Evolutionary conservation across 1,139 yeast species (phyloP), one percentile per base, ranked within the genome.

Genomic region (Hyphopichia burtonii): DNA sequence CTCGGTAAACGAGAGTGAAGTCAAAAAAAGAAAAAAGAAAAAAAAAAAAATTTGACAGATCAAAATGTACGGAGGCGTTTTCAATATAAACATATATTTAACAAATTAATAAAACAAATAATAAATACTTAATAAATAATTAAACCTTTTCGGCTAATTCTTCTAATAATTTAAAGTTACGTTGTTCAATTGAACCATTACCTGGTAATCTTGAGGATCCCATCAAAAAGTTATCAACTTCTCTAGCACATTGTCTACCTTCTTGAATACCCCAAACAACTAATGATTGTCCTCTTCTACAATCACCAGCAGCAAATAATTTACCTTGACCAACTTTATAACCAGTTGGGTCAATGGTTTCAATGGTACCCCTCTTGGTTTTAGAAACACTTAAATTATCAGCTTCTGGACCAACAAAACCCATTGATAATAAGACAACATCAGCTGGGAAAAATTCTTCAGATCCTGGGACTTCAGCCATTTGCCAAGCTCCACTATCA

Each of bases 241-340:
- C 91, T 54, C 96, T 80, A 33, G 99, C 99, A 78, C 96, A 88
- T 68, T 93, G 97, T 73, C 98, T 83, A 54, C 99, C 99, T 71
- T 93, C 99, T 71, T 93, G 98, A 56, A 93, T 93, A 71, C 98
- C 99, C 98, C 99, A 93, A 44, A 93, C 99, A 63, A 93, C 94
- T 64, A 93, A 80, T 3, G 96, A 89, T 74, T 93, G 99, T 28
- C 99, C 99, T 70, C 99, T 85, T 75, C 99, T 86, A 73, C 98
- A 93, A 68, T 93, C 99, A 69, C 99, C 99, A 40, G 97, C 97
- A 42, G 97, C 89, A 63, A 90, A 93, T 49, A 90, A 61, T 55
- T 89, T 90, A 41, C 71, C 79, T 28, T 28, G 17, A 39, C 71
- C 75, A 44, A 89, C 91, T 51, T 79, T 76, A 76, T 91, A 90